Percentiles rank a stretch among this genome's conserved stretches.
Conservation (phyloP, 371 early-diverging fungal genomes). For the Catenaria anguillulae region DNA sequence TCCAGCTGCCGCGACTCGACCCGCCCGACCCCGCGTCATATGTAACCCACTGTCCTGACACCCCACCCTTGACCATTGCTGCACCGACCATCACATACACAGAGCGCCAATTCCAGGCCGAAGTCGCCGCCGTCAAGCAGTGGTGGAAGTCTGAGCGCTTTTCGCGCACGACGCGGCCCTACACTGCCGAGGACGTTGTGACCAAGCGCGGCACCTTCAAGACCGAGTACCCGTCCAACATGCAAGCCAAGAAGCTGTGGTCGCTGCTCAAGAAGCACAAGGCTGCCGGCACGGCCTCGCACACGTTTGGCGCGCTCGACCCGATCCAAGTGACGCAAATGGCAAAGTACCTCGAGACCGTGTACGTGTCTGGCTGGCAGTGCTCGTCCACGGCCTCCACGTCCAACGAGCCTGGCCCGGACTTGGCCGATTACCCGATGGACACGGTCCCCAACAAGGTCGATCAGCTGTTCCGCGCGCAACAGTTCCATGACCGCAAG, state of each 20-base stretch:
- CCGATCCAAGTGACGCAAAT: slow-evolving; percentile 64
- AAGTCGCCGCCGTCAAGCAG: slow-evolving; percentile 65
- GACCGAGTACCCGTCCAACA: slow-evolving; percentile 61
- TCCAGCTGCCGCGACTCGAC: too few species aligned
- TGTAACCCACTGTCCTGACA: too few species aligned
- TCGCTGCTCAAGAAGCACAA: slow-evolving; percentile 61
- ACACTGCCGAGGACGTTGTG: slow-evolving; percentile 79
- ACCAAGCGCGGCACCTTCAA: slow-evolving; percentile 75
- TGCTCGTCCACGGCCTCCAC: slow-evolving; percentile 93
- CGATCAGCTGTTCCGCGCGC: slow-evolving; percentile 94
- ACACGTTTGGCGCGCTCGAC: slow-evolving; percentile 68
- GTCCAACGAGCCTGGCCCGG: slow-evolving; percentile 96
- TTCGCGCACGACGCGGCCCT: slow-evolving; percentile 68
- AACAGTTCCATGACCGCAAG: slow-evolving; percentile 94
- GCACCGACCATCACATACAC: not conserved
- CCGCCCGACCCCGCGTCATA: too few species aligned
- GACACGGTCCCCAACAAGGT: slow-evolving; percentile 87
- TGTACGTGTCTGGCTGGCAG: slow-evolving; percentile 97
- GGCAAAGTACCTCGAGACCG: slow-evolving; percentile 93
- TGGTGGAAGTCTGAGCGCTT: slow-evolving; percentile 83
- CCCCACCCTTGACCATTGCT: too few species aligned
- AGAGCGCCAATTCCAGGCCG: slow-evolving; percentile 48
- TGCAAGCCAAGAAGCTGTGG: slow-evolving; percentile 89
- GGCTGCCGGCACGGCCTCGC: slow-evolving; percentile 56
- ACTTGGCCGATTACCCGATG: slow-evolving; percentile 94